Percentiles rank a stretch among this genome's conserved stretches.
These are phyloP conservation scores for Penicillium canariense DNA, from an alignment of 495 filamentous ascomycete genomes.

Conservation along the genomic window DNA sequence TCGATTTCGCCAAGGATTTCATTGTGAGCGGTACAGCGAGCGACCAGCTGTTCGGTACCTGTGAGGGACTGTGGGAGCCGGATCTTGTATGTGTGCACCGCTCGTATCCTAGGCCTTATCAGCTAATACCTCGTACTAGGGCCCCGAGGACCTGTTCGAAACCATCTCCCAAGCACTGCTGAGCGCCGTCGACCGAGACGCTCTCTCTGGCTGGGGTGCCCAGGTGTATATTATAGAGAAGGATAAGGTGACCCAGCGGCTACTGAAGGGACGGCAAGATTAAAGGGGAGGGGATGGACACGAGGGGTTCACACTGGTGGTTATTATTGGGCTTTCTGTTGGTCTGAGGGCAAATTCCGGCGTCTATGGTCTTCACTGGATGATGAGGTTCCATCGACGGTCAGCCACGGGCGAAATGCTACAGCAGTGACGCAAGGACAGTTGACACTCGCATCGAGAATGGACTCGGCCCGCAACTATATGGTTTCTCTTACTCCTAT, in stretches of 20 bases:
- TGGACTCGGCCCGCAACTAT: conserved; percentile 14
- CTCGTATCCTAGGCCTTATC: background rate
- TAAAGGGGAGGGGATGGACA: conserved; percentile 32
- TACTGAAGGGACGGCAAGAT: conserved; percentile 87
- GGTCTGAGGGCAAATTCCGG: conserved; percentile 27
- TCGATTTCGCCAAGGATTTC: conserved; percentile 99
- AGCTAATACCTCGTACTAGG: conserved; percentile 50
- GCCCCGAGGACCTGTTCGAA: conserved; percentile 93
- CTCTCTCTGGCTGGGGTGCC: conserved; percentile 95
- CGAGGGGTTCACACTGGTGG: conserved; percentile 12
- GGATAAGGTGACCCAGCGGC: conserved; percentile 97
- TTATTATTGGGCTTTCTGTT: conserved; percentile 30
- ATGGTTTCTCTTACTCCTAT: conserved; percentile 26
- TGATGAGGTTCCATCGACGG: conserved; percentile 27
- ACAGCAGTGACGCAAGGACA: conserved; percentile 18
- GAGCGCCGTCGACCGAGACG: conserved; percentile 94
- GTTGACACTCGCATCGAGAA: conserved; percentile 12
- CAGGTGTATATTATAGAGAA: conserved; percentile 99
- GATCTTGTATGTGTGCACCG: conserved; percentile 65
- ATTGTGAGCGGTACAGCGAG: conserved; percentile 95
- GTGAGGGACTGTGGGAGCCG: conserved; percentile 97
- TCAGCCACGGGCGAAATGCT: conserved; percentile 17
- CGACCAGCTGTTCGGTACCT: conserved; percentile 97
- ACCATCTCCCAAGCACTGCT: conserved; percentile 96
- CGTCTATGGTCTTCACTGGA: conserved; percentile 33